These are phyloP conservation scores for Blumeriella jaapii DNA, from an alignment of 2,329 filamentous ascomycete genomes.

Conservation along the genomic window DNA sequence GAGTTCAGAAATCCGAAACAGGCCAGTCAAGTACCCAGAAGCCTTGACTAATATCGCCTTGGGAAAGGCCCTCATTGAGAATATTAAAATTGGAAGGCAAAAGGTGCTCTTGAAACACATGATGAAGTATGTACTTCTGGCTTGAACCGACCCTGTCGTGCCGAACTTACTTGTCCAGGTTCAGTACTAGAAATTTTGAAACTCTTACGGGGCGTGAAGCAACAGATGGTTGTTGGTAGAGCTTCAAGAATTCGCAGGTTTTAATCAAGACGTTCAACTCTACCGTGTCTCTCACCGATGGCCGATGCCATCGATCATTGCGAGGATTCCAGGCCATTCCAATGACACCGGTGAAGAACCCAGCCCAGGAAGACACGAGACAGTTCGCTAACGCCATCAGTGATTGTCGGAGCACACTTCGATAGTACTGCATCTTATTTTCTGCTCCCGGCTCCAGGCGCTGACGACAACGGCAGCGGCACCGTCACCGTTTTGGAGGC, in stretches of 20 bases:
- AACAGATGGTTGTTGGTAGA: slow-evolving; percentile 3
- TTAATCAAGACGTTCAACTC: slow-evolving; percentile 6
- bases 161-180: slow-evolving; percentile 1
- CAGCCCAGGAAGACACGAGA: slow-evolving; percentile 28
- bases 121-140: slow-evolving; percentile 4
- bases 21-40: slow-evolving; percentile 8
- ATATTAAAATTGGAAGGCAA: slow-evolving; percentile 4
- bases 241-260: slow-evolving; percentile 3
- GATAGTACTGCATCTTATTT: slow-evolving; percentile 1
- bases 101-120: slow-evolving; percentile 5
- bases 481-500: slow-evolving; percentile 93
- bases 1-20: not conserved
- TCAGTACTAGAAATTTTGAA: not conserved
- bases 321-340: slow-evolving; percentile 8
- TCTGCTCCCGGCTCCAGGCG: slow-evolving; percentile 53
- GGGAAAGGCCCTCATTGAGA: slow-evolving; percentile 5
- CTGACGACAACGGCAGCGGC: slow-evolving; percentile 84
- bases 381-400: slow-evolving; percentile 19
- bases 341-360: slow-evolving; percentile 5
- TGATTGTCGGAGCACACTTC: slow-evolving; percentile 6
- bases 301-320: slow-evolving; percentile 8
- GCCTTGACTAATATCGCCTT: slow-evolving; percentile 4
- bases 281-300: slow-evolving; percentile 7
- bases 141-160: not conserved
- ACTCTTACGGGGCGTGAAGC: slow-evolving; percentile 8